A percentile compares a stretch with the other conserved stretches of the same genome.
Conservation (phyloP, 1,139 yeast species). For the Barnettozyma hawaiiensis region DNA sequence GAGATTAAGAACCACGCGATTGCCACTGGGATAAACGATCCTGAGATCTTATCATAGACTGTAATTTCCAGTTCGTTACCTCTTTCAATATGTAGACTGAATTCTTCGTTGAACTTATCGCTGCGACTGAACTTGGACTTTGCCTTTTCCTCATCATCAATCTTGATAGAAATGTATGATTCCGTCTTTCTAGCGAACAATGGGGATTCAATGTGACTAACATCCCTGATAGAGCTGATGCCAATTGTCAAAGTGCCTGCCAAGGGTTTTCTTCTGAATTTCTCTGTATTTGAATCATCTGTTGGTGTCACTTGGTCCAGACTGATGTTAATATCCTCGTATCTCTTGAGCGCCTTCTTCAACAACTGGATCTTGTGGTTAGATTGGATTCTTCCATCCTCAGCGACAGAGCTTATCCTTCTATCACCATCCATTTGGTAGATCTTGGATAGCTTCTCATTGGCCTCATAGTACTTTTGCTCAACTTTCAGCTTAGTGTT, state of each 20-base stretch:
- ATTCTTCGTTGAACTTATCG: constrained; percentile 84
- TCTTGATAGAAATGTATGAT: constrained; percentile 67
- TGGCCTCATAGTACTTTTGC: constrained; percentile 87
- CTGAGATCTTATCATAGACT: constrained; percentile 74
- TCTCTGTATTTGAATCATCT: constrained; percentile 60
- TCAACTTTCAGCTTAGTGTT: constrained; percentile 93
- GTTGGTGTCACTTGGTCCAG: constrained; percentile 38
- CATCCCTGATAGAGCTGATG: constrained; percentile 74
- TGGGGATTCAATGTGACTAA: constrained; percentile 87
- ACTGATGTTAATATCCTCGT: constrained; percentile 79
- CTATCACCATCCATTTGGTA: constrained; percentile 91
- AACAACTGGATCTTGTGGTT: constrained; percentile 80
- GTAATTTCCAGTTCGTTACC: constrained; percentile 89
- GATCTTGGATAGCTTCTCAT: constrained; percentile 78
- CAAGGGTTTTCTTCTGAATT: constrained; percentile 73
- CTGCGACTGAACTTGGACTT: constrained; percentile 68
- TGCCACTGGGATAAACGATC: constrained; percentile 78
- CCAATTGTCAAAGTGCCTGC: constrained; percentile 72
- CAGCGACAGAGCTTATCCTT: constrained; percentile 80
- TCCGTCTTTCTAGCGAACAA: constrained; percentile 75
- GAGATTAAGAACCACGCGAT: constrained; percentile 84
- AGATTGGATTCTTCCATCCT: constrained; percentile 78
- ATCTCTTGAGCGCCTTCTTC: constrained; percentile 77
- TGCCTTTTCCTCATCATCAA: constrained; percentile 81
- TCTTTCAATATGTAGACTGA: constrained; percentile 74